phyloP scores from a whole-genome alignment of 768 basidiomycete species.

The Auricularia heimuer region DNA sequence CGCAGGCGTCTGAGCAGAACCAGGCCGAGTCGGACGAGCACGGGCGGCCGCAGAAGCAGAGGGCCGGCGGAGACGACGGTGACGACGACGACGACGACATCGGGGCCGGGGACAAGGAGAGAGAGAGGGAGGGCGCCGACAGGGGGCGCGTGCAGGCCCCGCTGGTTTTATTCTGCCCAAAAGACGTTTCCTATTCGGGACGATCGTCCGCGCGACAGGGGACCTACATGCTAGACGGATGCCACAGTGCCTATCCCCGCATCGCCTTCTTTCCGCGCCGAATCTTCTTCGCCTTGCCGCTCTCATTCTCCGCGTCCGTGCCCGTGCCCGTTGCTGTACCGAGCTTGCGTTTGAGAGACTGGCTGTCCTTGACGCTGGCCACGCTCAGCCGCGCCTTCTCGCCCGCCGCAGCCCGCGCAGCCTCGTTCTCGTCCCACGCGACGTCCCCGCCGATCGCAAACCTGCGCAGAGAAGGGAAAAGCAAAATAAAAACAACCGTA shows the following conservation, averaged over 20 bases:
- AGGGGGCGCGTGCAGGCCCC: not conserved
- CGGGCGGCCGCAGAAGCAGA: not conserved
- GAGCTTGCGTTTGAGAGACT: slow-evolving; percentile 49
- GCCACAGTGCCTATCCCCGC: slow-evolving; percentile 14
- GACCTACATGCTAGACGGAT: not conserved
- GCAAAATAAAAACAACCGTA: not conserved
- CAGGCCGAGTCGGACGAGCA: not conserved
- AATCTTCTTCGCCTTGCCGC: slow-evolving; percentile 40
- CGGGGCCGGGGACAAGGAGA: too few species aligned
- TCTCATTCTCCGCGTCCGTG: slow-evolving; percentile 20
- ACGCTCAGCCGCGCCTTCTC: slow-evolving; percentile 49
- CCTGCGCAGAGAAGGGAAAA: slow-evolving; percentile 13
- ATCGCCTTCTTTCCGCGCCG: slow-evolving; percentile 35
- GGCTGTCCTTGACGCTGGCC: slow-evolving; percentile 56
- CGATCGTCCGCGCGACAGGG: not conserved
- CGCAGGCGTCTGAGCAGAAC: not conserved
- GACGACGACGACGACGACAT: too few species aligned
- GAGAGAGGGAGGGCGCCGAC: not conserved
- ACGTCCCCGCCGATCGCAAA: slow-evolving; percentile 54
- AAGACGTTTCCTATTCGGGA: not conserved
- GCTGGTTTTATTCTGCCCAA: not conserved
- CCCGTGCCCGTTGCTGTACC: slow-evolving; percentile 25
- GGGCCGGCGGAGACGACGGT: not conserved
- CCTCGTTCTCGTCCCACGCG: slow-evolving; percentile 59
- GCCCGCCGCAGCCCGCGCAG: slow-evolving; percentile 34